Conservation (phyloP, 352 stramenopile species). For the Phytophthora hybrid region DNA sequence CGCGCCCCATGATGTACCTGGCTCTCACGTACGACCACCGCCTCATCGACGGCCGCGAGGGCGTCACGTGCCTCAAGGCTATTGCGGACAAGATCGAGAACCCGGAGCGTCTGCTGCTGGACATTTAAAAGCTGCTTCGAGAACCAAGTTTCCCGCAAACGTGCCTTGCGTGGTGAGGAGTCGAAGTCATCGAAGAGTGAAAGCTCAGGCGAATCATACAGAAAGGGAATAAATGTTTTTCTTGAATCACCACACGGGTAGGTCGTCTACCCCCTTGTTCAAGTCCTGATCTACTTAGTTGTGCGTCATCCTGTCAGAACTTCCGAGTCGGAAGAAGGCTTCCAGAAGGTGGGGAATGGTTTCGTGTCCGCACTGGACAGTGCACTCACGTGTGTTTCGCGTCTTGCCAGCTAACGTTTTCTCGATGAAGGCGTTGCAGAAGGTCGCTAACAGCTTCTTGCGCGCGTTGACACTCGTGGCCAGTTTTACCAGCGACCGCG, state of each 20-base stretch:
- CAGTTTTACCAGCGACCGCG: constrained; percentile 46
- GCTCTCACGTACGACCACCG: constrained; percentile 99
- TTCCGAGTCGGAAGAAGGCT: constrained; percentile 38
- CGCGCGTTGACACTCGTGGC: constrained; percentile 36
- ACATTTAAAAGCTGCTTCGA: constrained; percentile 81
- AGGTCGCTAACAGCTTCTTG: constrained; percentile 45
- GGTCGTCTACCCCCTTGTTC: not conserved
- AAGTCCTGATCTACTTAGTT: not conserved
- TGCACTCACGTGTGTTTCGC: constrained; percentile 24
- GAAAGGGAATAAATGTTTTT: constrained; percentile 21
- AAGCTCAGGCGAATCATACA: constrained; percentile 10
- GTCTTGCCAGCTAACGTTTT: constrained; percentile 35
- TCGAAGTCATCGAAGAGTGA: constrained; percentile 6
- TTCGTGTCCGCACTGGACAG: constrained; percentile 33
- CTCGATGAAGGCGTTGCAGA: constrained; percentile 51
- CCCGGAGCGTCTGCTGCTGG: constrained; percentile 95
- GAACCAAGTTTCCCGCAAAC: not conserved
- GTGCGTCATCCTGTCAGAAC: too few species aligned
- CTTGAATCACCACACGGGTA: constrained; percentile 12
- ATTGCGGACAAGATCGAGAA: constrained; percentile 99
- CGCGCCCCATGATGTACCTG: constrained; percentile 99
- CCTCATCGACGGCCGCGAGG: constrained; percentile 98
- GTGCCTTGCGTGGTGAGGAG: constrained; percentile 8
- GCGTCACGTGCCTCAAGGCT: constrained; percentile 98
- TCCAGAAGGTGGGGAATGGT: constrained; percentile 46